A percentile compares a stretch with the other conserved stretches of the same genome.
These are phyloP conservation scores for Orbilia brochopaga DNA, from an alignment of 2,329 filamentous ascomycete species.

Conservation along the genomic window DNA sequence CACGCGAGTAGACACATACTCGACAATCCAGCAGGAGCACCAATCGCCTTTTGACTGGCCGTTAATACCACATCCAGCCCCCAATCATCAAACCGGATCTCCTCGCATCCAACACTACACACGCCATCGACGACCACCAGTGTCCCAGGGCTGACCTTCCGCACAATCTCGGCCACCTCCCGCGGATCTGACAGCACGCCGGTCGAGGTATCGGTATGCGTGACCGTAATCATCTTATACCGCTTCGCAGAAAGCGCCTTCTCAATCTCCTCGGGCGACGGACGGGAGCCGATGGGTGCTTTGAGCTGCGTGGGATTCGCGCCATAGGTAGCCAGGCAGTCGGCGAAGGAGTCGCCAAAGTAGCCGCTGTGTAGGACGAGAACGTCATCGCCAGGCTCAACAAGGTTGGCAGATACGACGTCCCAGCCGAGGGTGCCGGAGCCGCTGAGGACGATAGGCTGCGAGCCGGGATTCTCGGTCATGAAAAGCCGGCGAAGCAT, in stretches of 20 bases:
- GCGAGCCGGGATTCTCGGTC: slow-evolving; percentile 77
- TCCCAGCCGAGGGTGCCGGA: slow-evolving; percentile 98
- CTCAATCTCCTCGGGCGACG: slow-evolving; percentile 85
- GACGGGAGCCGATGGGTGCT: slow-evolving; percentile 84
- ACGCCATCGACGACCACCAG: slow-evolving; percentile 93
- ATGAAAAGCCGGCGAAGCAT: slow-evolving; percentile 94
- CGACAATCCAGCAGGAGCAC: slow-evolving; percentile 88
- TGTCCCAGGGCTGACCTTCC: slow-evolving; percentile 85
- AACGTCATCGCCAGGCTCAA: slow-evolving; percentile 86
- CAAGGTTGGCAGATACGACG: slow-evolving; percentile 88
- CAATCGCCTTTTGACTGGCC: slow-evolving; percentile 95
- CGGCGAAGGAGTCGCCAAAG: slow-evolving; percentile 92
- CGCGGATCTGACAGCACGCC: slow-evolving; percentile 93
- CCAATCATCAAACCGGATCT: slow-evolving; percentile 96
- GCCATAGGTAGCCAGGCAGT: slow-evolving; percentile 90
- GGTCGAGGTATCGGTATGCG: slow-evolving; percentile 96
- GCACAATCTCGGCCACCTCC: slow-evolving; percentile 79
- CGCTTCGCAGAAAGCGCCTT: slow-evolving; percentile 84
- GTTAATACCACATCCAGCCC: slow-evolving; percentile 90
- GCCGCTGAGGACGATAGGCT: slow-evolving; percentile 91
- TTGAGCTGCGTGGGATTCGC: slow-evolving; percentile 88
- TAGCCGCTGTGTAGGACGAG: slow-evolving; percentile 92
- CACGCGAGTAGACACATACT: slow-evolving; percentile 57
- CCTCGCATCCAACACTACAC: slow-evolving; percentile 94
- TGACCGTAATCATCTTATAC: slow-evolving; percentile 93